A percentile compares a stretch with the other conserved stretches of the same genome.
These are phyloP conservation scores for Ulmus americana DNA, from an alignment of 331 rosid species.

Conservation along the genomic window DNA sequence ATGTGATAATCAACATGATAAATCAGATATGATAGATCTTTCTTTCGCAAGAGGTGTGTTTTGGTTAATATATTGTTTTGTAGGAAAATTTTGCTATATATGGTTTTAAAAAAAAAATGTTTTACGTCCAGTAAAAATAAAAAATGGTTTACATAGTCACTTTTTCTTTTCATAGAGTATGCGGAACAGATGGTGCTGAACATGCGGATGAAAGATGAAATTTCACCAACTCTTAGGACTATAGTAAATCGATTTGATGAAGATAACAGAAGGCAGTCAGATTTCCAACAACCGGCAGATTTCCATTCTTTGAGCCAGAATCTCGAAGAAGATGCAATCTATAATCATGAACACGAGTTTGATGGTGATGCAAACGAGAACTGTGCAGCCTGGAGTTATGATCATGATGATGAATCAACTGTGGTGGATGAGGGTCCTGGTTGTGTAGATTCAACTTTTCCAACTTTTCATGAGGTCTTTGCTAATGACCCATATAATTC, in stretches of 20 bases:
- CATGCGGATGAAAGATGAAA: slow-evolving; percentile 62
- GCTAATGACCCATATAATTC: background rate
- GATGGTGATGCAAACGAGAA: slow-evolving; percentile 47
- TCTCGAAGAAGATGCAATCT: slow-evolving; percentile 34
- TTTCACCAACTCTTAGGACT: slow-evolving; percentile 74
- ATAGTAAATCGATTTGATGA: slow-evolving; percentile 69
- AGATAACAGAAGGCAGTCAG: slow-evolving; percentile 66
- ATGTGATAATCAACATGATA: slow-evolving; percentile 42
- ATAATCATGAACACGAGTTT: slow-evolving; percentile 39
- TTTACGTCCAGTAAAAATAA: slow-evolving; percentile 9
- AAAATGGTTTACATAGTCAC: slow-evolving; percentile 11
- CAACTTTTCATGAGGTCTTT: slow-evolving; percentile 61
- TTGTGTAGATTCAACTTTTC: slow-evolving; percentile 53
- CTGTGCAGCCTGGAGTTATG: slow-evolving; percentile 46
- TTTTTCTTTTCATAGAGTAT: slow-evolving; percentile 43
- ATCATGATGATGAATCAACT: slow-evolving; percentile 47
- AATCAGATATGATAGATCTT: slow-evolving; percentile 61
- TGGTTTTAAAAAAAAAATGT: too few species aligned
- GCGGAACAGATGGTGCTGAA: slow-evolving; percentile 66
- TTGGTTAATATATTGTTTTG: slow-evolving; percentile 20
- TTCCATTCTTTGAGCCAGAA: slow-evolving; percentile 31
- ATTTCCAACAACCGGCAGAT: slow-evolving; percentile 41
- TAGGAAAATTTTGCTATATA: slow-evolving; percentile 4
- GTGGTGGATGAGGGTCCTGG: slow-evolving; percentile 44
- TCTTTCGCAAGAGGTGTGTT: slow-evolving; percentile 80